Evolutionary conservation across 805 yeast genomes (phyloP), one percentile per base, ranked within the genome.

Genomic region (Ogataea pignaliae): DNA sequence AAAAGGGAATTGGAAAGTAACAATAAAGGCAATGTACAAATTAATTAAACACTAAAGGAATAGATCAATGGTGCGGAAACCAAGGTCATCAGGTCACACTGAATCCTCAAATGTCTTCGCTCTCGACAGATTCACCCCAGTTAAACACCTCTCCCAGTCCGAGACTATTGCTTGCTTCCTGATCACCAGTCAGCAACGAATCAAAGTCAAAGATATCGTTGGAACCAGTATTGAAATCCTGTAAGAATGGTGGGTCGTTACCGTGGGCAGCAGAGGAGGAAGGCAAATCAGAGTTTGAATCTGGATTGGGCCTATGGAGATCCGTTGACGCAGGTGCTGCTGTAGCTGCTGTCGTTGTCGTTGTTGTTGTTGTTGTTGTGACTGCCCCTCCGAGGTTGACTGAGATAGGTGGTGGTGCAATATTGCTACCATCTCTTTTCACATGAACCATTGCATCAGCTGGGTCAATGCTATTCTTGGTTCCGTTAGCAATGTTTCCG

Each of bases 101-200:
- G 39, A 37, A 31, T 29, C 32, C 2, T 45, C 30, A 54, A 38
- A 53, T 53, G 40, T 66, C 71, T 11, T 66, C 63, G 9, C 71
- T 64, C 41, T 68, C 72, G 30, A 69, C 74, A 39, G 69, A 59
- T 45, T 69, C 76, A 16, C 66, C 66, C 75, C 76, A 71, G 42
- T 59, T 61, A 47, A 57, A 60, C 21, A 47, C 64, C 43, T 55
- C 62, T 46, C 61, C 65, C 55, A 57, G 60, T 36, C 63, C 73
- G 44, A 66, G 57, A 41, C 46, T 55, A 3, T 62, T 59, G 38
- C 63, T 46, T 41, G 58, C 66, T 29, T 61, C 65, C 36, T 51
- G 67, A 33, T 72, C 72, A 10, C 73, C 70, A 39, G 66, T 70
- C 43, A 74, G 53, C 42, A 73, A 66, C 4, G 70, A 64, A 48